Evolutionary conservation across 352 stramenopile species (phyloP).

Genomic region (Phytopythium oedochilum): DNA sequence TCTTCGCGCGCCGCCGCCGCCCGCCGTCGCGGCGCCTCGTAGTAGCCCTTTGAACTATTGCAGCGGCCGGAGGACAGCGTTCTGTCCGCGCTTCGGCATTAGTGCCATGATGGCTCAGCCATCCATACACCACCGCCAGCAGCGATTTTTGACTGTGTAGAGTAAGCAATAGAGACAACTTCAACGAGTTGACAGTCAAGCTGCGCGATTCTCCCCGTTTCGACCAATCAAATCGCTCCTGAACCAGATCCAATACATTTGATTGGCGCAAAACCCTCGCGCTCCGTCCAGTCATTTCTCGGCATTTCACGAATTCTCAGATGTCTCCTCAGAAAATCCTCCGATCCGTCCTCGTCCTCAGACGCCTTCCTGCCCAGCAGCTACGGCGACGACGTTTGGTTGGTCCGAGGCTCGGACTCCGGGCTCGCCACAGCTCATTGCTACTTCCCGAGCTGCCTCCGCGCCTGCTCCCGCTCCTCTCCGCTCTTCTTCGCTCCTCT

Average conservation of each 20-base stretch:
- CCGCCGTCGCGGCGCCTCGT: neutral
- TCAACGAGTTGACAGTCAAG: neutral
- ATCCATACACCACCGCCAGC: neutral
- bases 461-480: neutral
- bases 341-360: too few relatives aligned
- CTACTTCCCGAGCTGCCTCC: neutral
- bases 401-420: conserved; percentile 3
- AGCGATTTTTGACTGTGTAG: neutral
- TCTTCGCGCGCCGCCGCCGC: too few relatives aligned
- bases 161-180: conserved; percentile 1
- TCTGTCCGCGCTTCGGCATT: neutral
- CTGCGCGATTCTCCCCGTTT: neutral
- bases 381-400: neutral
- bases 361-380: neutral
- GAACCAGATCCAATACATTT: neutral
- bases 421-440: too few relatives aligned
- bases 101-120: too few relatives aligned
- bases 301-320: neutral
- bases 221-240: neutral
- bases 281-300: conserved; percentile 10
- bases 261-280: conserved; percentile 1
- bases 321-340: neutral
- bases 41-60: neutral
- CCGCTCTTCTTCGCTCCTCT: neutral
- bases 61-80: neutral